Evolutionary conservation across 2,329 filamentous ascomycete species (phyloP).

Genomic region (Trichoderma pleuroti): DNA sequence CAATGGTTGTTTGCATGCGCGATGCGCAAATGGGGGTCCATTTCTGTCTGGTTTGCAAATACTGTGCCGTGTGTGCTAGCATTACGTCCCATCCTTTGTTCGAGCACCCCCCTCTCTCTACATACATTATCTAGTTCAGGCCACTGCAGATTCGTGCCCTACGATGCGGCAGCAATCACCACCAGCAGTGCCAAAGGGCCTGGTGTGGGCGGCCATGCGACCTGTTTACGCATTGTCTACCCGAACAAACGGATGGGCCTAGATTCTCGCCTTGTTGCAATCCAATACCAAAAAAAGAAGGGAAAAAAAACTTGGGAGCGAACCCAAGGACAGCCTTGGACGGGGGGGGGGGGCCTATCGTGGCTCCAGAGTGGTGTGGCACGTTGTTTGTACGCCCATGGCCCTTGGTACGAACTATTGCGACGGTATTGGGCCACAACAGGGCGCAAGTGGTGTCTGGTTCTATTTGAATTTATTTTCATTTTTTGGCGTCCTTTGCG

Average conservation of each 20-base stretch:
- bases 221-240: background rate
- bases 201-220: background rate
- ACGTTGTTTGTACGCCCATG: background rate
- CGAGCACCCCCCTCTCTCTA: constrained; percentile 21
- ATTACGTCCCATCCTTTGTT: constrained; percentile 7
- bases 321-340: background rate
- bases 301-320: background rate
- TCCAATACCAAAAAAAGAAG: background rate
- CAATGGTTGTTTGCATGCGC: constrained; percentile 8
- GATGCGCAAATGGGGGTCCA: constrained; percentile 1
- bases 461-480: background rate
- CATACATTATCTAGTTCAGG: constrained; percentile 20
- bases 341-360: background rate
- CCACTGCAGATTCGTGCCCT: constrained; percentile 21
- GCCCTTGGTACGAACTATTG: background rate
- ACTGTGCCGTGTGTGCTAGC: background rate
- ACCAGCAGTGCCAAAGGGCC: constrained; percentile 1
- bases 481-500: background rate
- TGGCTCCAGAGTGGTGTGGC: background rate
- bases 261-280: background rate
- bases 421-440: background rate
- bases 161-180: constrained; percentile 13
- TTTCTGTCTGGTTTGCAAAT: background rate
- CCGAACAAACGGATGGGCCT: background rate
- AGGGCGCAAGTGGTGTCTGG: background rate